phyloP scores from a whole-genome alignment of 768 basidiomycete species.

The Amanita pallidorosea region DNA sequence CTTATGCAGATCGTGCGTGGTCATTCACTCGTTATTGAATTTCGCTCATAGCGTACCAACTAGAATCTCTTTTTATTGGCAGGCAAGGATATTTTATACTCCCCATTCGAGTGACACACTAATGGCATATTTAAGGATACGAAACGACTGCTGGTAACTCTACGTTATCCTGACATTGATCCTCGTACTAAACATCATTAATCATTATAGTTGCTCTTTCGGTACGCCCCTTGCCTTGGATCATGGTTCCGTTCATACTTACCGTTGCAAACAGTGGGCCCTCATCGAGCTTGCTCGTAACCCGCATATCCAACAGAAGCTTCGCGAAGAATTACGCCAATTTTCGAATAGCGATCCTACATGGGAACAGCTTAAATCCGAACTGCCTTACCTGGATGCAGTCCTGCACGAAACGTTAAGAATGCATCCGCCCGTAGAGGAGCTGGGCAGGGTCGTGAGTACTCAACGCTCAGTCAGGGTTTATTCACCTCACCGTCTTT shows the following conservation, averaged over 20 bases:
- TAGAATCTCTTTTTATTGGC: constrained; percentile 13
- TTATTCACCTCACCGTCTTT: not conserved
- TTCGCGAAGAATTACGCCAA: constrained; percentile 11
- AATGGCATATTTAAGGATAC: constrained; percentile 6
- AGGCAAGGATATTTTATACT: not conserved
- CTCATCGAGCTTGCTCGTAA: constrained; percentile 13
- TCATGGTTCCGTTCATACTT: not conserved
- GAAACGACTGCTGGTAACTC: constrained; percentile 10
- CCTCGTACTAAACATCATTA: not conserved
- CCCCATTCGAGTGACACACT: not conserved
- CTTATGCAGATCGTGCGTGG: not conserved
- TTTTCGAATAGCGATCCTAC: constrained; percentile 18
- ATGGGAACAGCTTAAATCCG: constrained; percentile 30
- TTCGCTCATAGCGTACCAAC: not conserved
- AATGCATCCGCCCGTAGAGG: constrained; percentile 21
- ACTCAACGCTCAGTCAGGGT: no score
- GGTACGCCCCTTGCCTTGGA: not conserved
- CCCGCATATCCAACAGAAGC: constrained; percentile 10
- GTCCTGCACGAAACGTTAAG: constrained; percentile 28
- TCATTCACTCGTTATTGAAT: not conserved
- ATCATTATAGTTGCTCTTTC: not conserved
- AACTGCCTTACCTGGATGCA: constrained; percentile 34
- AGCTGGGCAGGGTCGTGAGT: constrained; percentile 20
- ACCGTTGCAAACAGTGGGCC: constrained; percentile 10
- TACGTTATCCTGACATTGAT: not conserved